These are phyloP conservation scores for Phialocephala sp. DNA, from an alignment of 2,329 filamentous ascomycete genomes.

Conservation along the genomic window DNA sequence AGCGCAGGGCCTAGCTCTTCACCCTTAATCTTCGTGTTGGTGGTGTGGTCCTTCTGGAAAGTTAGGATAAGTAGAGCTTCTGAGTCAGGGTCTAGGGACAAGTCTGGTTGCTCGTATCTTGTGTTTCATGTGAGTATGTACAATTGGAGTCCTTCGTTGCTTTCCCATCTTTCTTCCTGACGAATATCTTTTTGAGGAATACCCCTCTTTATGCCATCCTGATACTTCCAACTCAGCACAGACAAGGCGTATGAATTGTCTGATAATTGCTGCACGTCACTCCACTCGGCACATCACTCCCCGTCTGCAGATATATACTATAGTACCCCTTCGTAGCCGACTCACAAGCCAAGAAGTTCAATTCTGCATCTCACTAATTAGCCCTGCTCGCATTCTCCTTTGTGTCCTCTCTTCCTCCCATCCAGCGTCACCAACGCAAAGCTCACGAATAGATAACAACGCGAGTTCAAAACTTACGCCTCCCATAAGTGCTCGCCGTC, in stretches of 20 bases:
- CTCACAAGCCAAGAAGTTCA: slow-evolving; percentile 58
- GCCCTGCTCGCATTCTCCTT: not conserved
- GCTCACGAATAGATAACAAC: not conserved
- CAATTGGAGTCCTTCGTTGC: not conserved
- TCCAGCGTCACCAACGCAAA: too few species aligned
- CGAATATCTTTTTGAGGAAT: not conserved
- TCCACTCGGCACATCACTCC: slow-evolving; percentile 54
- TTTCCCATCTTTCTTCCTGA: too few species aligned
- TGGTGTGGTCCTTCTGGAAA: too few species aligned
- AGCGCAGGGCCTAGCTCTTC: not conserved
- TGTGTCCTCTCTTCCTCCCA: too few species aligned
- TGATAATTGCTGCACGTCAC: slow-evolving; percentile 59
- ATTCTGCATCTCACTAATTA: slow-evolving; percentile 41
- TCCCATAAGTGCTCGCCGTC: slow-evolving; percentile 50
- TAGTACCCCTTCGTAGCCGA: slow-evolving; percentile 49
- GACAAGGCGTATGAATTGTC: slow-evolving; percentile 54
- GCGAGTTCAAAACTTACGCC: slow-evolving; percentile 38
- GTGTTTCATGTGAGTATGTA: not conserved
- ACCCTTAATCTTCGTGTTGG: slow-evolving; percentile 6
- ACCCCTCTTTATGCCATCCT: not conserved
- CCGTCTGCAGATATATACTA: slow-evolving; percentile 59
- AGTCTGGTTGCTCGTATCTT: not conserved
- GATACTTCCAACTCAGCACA: slow-evolving; percentile 26
- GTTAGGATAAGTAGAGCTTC: too few species aligned
- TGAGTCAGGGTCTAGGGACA: too few species aligned